These are phyloP conservation scores for Neurospora sp. DNA, from an alignment of 495 filamentous ascomycete genomes.

Conservation along the genomic window DNA sequence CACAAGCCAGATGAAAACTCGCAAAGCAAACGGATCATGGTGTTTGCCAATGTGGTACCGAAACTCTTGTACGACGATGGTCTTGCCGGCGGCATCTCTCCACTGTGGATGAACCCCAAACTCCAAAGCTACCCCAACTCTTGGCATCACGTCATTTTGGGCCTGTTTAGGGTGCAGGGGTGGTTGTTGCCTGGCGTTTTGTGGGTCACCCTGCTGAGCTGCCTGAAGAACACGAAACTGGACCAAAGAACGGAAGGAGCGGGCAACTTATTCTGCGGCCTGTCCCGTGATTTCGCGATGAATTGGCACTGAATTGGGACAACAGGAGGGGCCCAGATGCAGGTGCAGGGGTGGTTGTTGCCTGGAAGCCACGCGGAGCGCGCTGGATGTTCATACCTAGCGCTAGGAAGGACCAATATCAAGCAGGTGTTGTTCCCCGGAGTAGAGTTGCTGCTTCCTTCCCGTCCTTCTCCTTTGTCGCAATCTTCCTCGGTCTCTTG, in stretches of 20 bases:
- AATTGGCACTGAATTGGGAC: neutral
- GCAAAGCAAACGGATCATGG: too few species aligned
- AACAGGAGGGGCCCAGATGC: too few species aligned
- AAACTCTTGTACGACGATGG: too few species aligned
- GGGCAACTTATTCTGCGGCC: neutral
- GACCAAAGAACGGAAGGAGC: neutral
- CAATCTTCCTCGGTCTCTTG: neutral
- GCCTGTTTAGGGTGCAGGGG: neutral
- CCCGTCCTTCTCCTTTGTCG: neutral
- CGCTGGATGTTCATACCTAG: neutral
- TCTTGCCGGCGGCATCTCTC: neutral
- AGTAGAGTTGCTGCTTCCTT: neutral
- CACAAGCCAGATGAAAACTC: neutral
- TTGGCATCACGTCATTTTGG: neutral
- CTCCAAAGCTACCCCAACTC: neutral
- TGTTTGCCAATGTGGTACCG: neutral
- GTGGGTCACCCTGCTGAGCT: conserved; percentile 6
- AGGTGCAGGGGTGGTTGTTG: conserved; percentile 10
- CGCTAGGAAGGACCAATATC: neutral
- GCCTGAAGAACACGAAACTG: neutral
- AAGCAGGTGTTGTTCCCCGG: neutral
- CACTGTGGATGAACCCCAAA: neutral
- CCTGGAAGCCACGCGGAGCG: conserved; percentile 11
- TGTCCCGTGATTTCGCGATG: conserved; percentile 11
- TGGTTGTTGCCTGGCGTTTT: conserved; percentile 12